phyloP scores from a whole-genome alignment of 2,329 filamentous ascomycete genomes.

The Exophiala sp. region DNA sequence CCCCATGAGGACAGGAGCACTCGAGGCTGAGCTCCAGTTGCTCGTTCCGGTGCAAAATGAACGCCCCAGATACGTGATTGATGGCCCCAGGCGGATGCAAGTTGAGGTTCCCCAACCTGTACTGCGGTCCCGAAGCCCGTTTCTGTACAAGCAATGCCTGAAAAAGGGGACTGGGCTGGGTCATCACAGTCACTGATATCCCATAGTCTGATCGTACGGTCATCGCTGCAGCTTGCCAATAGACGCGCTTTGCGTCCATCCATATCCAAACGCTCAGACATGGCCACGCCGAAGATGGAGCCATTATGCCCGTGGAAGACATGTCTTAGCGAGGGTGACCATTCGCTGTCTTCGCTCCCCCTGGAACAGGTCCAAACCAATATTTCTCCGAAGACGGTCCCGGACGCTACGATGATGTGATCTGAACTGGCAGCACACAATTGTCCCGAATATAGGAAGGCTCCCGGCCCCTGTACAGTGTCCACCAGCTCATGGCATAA shows the following conservation, averaged over 20 bases:
- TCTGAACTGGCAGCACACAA: constrained; percentile 56
- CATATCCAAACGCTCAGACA: constrained; percentile 55
- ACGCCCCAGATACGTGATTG: constrained; percentile 84
- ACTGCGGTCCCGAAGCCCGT: constrained; percentile 56
- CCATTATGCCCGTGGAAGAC: constrained; percentile 72
- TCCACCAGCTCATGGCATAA: constrained; percentile 33
- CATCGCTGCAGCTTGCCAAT: constrained; percentile 91
- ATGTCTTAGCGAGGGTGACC: constrained; percentile 44
- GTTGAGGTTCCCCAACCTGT: constrained; percentile 30
- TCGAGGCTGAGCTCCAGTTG: constrained; percentile 24
- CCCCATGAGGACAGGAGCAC: constrained; percentile 68
- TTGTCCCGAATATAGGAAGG: constrained; percentile 81
- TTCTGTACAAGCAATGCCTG: constrained; percentile 38
- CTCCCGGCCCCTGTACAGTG: constrained; percentile 55
- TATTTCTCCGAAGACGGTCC: constrained; percentile 92
- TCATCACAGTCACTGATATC: constrained; percentile 60
- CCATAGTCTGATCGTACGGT: constrained; percentile 85
- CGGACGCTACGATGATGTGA: constrained; percentile 69
- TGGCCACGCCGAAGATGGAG: constrained; percentile 82
- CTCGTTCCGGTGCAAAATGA: constrained; percentile 50
- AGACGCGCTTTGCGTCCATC: constrained; percentile 48
- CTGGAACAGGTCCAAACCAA: constrained; percentile 71
- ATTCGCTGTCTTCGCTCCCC: constrained; percentile 19
- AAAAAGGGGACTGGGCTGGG: constrained; percentile 9
- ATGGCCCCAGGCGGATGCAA: constrained; percentile 75